Conservation (phyloP, 768 basidiomycete species). For the Termitomyces sp. region DNA sequence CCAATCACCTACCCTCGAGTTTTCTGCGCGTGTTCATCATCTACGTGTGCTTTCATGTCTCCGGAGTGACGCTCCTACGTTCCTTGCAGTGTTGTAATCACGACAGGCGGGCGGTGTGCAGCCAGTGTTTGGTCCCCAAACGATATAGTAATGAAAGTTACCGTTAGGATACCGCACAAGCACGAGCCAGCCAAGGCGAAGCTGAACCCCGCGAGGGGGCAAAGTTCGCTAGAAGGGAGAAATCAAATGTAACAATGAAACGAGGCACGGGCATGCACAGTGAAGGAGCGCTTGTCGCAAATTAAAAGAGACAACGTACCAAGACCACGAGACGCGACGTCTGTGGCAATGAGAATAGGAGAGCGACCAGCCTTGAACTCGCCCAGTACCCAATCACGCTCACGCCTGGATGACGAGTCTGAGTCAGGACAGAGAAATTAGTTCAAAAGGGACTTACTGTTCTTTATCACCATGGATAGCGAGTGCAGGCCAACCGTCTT, state of each 20-base stretch:
- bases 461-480: slow-evolving; percentile 99
- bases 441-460: slow-evolving; percentile 56
- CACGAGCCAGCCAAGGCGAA: slow-evolving; percentile 17
- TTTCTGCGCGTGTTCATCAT: slow-evolving; percentile 30
- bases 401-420: slow-evolving; percentile 52
- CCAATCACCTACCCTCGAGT: slow-evolving; percentile 32
- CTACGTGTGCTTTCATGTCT: slow-evolving; percentile 34
- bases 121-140: slow-evolving; percentile 19
- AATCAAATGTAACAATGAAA: slow-evolving; percentile 15
- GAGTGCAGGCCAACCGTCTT: slow-evolving; percentile 99
- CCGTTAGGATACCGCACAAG: slow-evolving; percentile 26
- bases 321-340: slow-evolving; percentile 98
- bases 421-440: background rate
- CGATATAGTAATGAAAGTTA: slow-evolving; percentile 15
- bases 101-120: slow-evolving; percentile 10
- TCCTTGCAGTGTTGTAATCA: slow-evolving; percentile 14
- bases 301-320: slow-evolving; percentile 76
- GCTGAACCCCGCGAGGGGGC: slow-evolving; percentile 16
- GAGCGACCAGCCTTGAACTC: slow-evolving; percentile 99
- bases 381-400: slow-evolving; percentile 98
- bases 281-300: slow-evolving; percentile 45
- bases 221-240: slow-evolving; percentile 18
- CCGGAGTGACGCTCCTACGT: slow-evolving; percentile 31
- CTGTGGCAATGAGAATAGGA: slow-evolving; percentile 97
- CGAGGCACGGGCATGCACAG: slow-evolving; percentile 23